Base-by-base conservation (phyloP, 2,329 filamentous ascomycete species). In the Grosmannia penicillata region DNA sequence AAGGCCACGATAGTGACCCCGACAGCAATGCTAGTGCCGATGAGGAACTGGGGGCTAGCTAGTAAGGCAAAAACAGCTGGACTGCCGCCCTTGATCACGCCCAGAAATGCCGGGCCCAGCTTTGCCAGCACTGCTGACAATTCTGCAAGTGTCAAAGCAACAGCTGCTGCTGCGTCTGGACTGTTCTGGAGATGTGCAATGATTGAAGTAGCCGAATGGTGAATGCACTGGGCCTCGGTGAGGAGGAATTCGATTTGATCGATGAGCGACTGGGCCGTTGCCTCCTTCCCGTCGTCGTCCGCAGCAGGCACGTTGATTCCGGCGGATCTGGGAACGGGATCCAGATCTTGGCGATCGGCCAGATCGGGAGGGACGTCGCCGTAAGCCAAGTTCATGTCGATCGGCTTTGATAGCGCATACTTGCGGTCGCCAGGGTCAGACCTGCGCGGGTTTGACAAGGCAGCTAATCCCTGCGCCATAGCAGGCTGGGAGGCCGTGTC, bases 1-100 rank as follows among this genome's bases (percentile, higher is more conserved):
- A 98, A 84, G 56, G 91, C 87, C 50, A 98, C 84, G 8, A 96
- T 78, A 0, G 91, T 96, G n/a, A 94, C 78, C 13, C 91, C 91
- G 1, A 94, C 77, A 1, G 82, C 84, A 13, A 94, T 76, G 31
- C 87, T 83, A 1, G 83, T 85, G 4, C 86, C 86, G 50, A 98
- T 94, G 45, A 95, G 72, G 54, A 98, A 98, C 53, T 98, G 85
- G 1, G 91, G 91, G 40, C 81, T 87, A 0, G 84, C 78, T 4
- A 98, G 72, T 18, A 98, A 70, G 0, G 80, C 82, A 49, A 94
- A 89, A 17, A 94, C 78, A 8, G 82, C 80, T 0, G 91, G 91
- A 27, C 86, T 89, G 17, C 78, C 78, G 28, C 75, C 70, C 58
- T 94, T 93, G 52, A 96, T 62, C 1, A 79, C 64, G 10, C 70